phyloP scores from a whole-genome alignment of 2,329 filamentous ascomycete species.

The Leptosphaerulina australis region DNA sequence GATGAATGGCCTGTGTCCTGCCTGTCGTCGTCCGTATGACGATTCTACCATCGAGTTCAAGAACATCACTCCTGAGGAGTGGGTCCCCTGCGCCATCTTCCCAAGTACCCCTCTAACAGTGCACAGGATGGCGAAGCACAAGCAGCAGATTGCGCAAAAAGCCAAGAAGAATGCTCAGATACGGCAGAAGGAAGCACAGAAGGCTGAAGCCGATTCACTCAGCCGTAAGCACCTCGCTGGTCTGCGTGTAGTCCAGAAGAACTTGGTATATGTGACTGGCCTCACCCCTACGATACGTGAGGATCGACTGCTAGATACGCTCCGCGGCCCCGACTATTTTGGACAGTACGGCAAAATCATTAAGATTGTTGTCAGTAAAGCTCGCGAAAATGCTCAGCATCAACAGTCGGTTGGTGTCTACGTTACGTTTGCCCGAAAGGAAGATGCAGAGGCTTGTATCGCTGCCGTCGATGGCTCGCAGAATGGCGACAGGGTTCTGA shows the following conservation, averaged over 20 bases:
- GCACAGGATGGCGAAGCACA: conserved; percentile 72
- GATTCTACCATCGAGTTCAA: conserved; percentile 98
- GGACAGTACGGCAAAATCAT: conserved; percentile 98
- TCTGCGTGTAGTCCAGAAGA: conserved; percentile 96
- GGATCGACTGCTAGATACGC: conserved; percentile 86
- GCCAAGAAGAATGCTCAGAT: conserved; percentile 91
- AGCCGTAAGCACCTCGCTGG: conserved; percentile 96
- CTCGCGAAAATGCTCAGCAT: conserved; percentile 72
- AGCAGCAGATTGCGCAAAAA: conserved; percentile 76
- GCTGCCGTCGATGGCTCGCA: conserved; percentile 88
- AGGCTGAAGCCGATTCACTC: conserved; percentile 92
- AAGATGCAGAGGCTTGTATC: conserved; percentile 89
- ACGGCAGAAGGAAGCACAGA: conserved; percentile 93
- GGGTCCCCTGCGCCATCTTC: conserved; percentile 50
- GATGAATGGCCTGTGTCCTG: conserved; percentile 96
- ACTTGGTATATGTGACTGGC: conserved; percentile 96
- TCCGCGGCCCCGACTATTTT: conserved; percentile 91
- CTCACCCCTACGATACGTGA: conserved; percentile 90
- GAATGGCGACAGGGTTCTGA: conserved; percentile 84
- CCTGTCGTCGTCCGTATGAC: conserved; percentile 92
- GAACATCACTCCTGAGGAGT: conserved; percentile 94
- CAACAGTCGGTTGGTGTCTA: conserved; percentile 95
- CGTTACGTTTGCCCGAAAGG: conserved; percentile 93
- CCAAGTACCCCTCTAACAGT: conserved; percentile 31
- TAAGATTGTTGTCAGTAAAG: conserved; percentile 98